These are phyloP conservation scores for Theileria orientalis DNA, from an alignment of 169 alveolate genomes.

Conservation along the genomic window DNA sequence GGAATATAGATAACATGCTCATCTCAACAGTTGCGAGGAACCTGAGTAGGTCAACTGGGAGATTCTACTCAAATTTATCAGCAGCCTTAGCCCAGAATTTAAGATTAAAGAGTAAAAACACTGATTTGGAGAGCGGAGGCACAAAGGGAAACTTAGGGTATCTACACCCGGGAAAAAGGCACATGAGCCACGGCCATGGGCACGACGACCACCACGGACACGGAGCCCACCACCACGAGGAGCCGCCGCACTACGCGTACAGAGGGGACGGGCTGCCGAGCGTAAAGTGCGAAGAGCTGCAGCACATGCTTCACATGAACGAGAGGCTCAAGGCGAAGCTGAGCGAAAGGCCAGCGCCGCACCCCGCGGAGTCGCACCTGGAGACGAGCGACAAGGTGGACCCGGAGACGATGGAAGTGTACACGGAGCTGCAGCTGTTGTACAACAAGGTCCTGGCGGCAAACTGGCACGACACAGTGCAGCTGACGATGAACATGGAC, in stretches of 20 bases:
- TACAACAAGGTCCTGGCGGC: slow-evolving; percentile 39
- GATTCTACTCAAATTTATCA: too few relatives aligned
- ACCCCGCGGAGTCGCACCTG: slow-evolving; percentile 24
- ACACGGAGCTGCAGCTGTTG: slow-evolving; percentile 40
- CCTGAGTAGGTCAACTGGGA: too few relatives aligned
- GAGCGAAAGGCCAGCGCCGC: background rate
- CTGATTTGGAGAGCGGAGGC: too few relatives aligned
- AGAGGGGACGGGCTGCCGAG: slow-evolving; percentile 61
- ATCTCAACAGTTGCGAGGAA: too few relatives aligned
- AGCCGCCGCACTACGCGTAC: slow-evolving; percentile 63
- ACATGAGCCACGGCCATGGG: too few relatives aligned
- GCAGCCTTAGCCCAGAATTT: too few relatives aligned
- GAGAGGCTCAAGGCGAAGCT: slow-evolving; percentile 38
- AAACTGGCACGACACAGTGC: slow-evolving; percentile 54
- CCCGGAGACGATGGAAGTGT: slow-evolving; percentile 28
- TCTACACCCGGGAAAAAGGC: too few relatives aligned
- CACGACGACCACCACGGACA: too few relatives aligned
- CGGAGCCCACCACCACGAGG: slow-evolving; percentile 38
- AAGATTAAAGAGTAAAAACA: too few relatives aligned
- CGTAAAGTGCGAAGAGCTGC: slow-evolving; percentile 43
- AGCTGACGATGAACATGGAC: slow-evolving; percentile 43
- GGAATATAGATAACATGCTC: too few relatives aligned
- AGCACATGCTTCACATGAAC: slow-evolving; percentile 57
- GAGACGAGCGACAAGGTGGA: slow-evolving; percentile 32
- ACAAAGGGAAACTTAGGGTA: too few relatives aligned